Conservation (phyloP, 2,329 filamentous ascomycete genomes). For the Cryphonectria nitschkei region DNA sequence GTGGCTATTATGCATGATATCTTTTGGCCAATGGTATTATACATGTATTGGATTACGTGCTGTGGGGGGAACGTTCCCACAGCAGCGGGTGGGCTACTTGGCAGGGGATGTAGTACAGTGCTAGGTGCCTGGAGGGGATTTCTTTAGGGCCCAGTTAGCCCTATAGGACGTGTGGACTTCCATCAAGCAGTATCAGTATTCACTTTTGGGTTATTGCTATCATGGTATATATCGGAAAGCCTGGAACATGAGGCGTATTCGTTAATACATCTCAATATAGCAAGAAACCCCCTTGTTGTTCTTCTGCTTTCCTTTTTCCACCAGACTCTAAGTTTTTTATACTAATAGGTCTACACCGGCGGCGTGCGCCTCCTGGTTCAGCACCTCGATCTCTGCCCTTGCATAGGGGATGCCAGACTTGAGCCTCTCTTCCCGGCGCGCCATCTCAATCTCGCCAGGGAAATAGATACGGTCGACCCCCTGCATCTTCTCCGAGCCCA, state of each 20-base stretch:
- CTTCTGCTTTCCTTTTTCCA: background rate
- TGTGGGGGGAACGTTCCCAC: background rate
- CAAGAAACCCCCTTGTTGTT: background rate
- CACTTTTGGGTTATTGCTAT: too few relatives aligned
- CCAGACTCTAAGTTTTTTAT: background rate
- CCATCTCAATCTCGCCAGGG: conserved; percentile 65
- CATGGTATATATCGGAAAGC: too few relatives aligned
- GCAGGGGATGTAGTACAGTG: background rate
- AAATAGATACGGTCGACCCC: conserved; percentile 64
- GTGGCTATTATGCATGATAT: too few relatives aligned
- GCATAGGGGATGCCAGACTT: conserved; percentile 63
- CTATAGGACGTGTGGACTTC: background rate
- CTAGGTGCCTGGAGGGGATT: background rate
- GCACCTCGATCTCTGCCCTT: conserved; percentile 56
- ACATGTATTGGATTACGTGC: conserved; percentile 1
- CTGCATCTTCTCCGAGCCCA: conserved; percentile 56
- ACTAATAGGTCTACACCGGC: conserved; percentile 42
- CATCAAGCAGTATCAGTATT: background rate
- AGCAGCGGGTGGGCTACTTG: background rate
- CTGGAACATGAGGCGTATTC: too few relatives aligned
- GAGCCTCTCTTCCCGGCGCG: conserved; percentile 54
- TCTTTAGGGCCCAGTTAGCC: background rate
- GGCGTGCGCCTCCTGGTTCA: conserved; percentile 57
- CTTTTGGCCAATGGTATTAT: background rate
- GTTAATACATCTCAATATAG: background rate